phyloP scores from a whole-genome alignment of 495 filamentous ascomycete species.

The Annulohypoxylon stygium region DNA sequence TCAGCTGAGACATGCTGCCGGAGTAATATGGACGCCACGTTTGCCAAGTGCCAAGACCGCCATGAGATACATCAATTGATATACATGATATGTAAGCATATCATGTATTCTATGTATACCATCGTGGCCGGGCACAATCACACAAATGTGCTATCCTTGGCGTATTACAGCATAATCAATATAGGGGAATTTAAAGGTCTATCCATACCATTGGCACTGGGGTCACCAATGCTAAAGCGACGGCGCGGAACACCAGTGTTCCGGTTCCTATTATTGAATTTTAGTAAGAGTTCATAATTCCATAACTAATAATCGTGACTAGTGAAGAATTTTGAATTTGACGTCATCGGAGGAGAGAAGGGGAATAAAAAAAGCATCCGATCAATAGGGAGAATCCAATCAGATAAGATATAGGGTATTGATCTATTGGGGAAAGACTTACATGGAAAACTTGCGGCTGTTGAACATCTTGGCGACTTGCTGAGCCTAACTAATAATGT shows the following conservation, averaged over 20 bases:
- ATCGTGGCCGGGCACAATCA: slow-evolving; percentile 13
- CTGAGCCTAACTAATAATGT: slow-evolving; percentile 24
- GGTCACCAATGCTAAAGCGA: slow-evolving; percentile 66
- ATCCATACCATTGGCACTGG: slow-evolving; percentile 62
- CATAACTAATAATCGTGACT: slow-evolving; percentile 3
- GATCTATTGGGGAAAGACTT: slow-evolving; percentile 29
- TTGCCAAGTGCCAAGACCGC: slow-evolving; percentile 53
- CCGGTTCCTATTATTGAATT: slow-evolving; percentile 56
- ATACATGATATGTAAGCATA: slow-evolving; percentile 4
- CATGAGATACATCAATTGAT: slow-evolving; percentile 29
- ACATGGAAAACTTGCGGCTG: slow-evolving; percentile 68
- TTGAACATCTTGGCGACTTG: slow-evolving; percentile 56
- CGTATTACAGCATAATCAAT: slow-evolving; percentile 34
- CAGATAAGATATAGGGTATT: background rate
- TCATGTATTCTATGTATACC: slow-evolving; percentile 27
- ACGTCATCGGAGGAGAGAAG: background rate
- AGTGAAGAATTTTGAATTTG: slow-evolving; percentile 7
- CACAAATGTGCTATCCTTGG: slow-evolving; percentile 34
- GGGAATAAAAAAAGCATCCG: background rate
- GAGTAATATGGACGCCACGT: slow-evolving; percentile 35
- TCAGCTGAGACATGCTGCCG: slow-evolving; percentile 37
- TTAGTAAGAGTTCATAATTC: slow-evolving; percentile 24
- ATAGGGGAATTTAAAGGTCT: slow-evolving; percentile 22
- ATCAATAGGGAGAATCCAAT: background rate
- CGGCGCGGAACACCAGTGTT: slow-evolving; percentile 67